Evolutionary conservation across 257 asterid species (phyloP), one percentile per base, ranked within the genome.

Genomic region (Misopates orontium): DNA sequence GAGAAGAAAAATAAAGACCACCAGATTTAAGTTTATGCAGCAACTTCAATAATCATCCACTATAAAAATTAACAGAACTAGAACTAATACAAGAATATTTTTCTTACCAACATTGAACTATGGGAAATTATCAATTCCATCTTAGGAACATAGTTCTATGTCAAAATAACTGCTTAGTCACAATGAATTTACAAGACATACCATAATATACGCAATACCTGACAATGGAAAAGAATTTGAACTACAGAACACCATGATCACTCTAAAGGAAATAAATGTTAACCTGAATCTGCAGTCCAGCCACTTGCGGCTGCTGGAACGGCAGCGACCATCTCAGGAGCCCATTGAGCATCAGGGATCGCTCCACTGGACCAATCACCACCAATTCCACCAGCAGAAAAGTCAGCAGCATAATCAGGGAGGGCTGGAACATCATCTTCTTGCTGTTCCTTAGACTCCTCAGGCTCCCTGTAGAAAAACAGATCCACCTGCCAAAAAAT

Each of bases 331-430:
- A 60, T 14, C 4, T 77, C 82, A 1, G 85, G 70, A 41, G 63
- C 17, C 85, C 83, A 80, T 22, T 75, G 83, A 22, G 76, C 66
- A 21, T 82, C 84, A 1, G 84, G 84, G 65, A 83, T 80, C 62
- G 75, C 78, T 28, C 66, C 69, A 42, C 75, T 83, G 9, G 84
- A 53, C 82, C 86, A 83, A 17, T 83, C 88, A 39, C 49, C 83
- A 40, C 76, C 80, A 19, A 44, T 53, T 3, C 78, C 64, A 17
- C 75, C 70, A 31, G 64, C 72, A 3, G 68, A 19, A 28, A 72
- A 79, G 14, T 78, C 87, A 24, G 36, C 36, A 28, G 75, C 66
- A 73, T 75, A 78, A 47, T 82, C 84, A 3, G 69, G 60, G 10
- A 71, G 44, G 21, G 80, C 84, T 5, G 80, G 78, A 45, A 47